Base-by-base conservation (phyloP, 1,139 yeast species). In the Zygotorulaspora mrakii region DNA sequence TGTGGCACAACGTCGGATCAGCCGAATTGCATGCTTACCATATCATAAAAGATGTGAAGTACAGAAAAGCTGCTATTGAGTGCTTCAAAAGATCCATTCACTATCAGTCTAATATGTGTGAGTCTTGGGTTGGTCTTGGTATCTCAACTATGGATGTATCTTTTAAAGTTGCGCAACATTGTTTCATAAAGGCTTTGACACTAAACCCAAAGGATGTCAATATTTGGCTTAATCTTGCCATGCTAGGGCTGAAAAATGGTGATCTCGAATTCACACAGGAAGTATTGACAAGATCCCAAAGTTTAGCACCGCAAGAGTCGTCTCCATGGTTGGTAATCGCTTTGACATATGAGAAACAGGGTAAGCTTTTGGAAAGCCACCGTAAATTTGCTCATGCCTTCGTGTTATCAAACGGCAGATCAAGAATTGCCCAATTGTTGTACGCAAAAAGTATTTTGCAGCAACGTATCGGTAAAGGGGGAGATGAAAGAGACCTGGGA, bases 311-410 rank as follows among this genome's bases (percentile, higher is more conserved):
- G 1, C 83, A 80, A 38, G 74, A 72, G 42, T 71, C 85, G 0
- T 69, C 70, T n/a, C 76, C 96, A 0, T 91, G 98, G 97, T 61
- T 85, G 27, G 96, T 96, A 1, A 78, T 82, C 55, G 97, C 96
- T 0, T 62, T 89, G 24, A 67, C 83, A 0, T 73, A 80, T 1
- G 76, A 77, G 42, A 74, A 74, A 1, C 55, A 63, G n/a, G 91
- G 88, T 1, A 75, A 82, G 31, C 20, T 37, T 0, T 65, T 59
- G 2, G 69, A 67, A 11, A 80, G 95, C 0, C 62, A 71, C 7
- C 69, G 70, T 13, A 61, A 83, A 35, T 82, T 81, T 55, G 80
- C 86, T 1, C 96, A 89, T 61, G 83, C 95, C 0, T 83, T 74
- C 52, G 73, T 79, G 11, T 65, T 88, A 34, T 79, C 95, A 1